Evolutionary conservation across 257 asterid genomes (phyloP), one percentile per base, ranked within the genome.

Genomic region (Eustoma russellianum): DNA sequence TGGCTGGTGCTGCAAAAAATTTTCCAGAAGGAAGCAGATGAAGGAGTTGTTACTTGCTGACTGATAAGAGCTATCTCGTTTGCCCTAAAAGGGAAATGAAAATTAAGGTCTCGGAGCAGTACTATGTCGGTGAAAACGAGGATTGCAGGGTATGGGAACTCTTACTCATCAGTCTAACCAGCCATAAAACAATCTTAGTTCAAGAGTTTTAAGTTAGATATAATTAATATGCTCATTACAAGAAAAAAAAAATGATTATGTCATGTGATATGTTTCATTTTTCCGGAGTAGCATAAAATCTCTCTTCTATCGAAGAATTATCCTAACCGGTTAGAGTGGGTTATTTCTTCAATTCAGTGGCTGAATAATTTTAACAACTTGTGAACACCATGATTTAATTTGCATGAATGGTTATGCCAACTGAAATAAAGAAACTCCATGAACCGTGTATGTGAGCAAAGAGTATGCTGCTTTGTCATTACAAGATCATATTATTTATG

Each of bases 111-210:
- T 41, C 65, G 24, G 59, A 52, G 46, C 38, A 52, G 17, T 17
- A 45, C 41, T 35, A 11, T 17, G 34, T 48, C 33, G 6, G 14
- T 30, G 52, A 43, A 51, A 51, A 51, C 33, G 14, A 13, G 43
- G 54, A 45, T 38, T 28, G 62, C 62, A 55, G 61, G 62, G 62
- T 13, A 63, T 63, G 68, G 68, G 60, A 48, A 19, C 45, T 17
- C 35, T 24, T 60, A 38, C 14, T 8, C 2, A 6, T 13, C 17
- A 46, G 16, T 46, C 3, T 19, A 2, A 15, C 54, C 13, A 24
- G 30, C 30, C 30, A 24, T 1, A 24, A 34, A 14, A 14, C 18
- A 52, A 24, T 16, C 17, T 48, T 52, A 7, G 30, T 46, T 19
- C 11, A 44, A 19, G 49, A 46, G 48, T 28, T 18, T 12, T 28